These are phyloP conservation scores for Ophiostoma himal-ulmi DNA, from an alignment of 2,329 filamentous ascomycete genomes.

Conservation along the genomic window DNA sequence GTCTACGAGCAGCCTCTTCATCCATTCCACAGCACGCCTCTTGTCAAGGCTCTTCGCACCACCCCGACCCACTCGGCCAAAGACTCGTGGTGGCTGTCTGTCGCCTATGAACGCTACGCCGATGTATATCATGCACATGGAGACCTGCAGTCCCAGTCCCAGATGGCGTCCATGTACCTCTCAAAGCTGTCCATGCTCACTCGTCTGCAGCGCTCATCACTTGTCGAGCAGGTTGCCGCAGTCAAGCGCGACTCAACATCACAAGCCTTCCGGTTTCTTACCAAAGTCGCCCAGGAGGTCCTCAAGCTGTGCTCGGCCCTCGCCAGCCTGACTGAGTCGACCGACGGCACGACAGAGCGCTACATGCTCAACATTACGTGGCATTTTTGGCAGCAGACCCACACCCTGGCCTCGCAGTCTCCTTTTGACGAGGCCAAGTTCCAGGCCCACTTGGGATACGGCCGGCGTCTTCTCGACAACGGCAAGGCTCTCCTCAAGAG, in stretches of 20 bases:
- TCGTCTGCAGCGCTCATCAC: conserved; percentile 54
- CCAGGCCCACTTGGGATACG: conserved; percentile 55
- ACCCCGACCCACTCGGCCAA: background rate
- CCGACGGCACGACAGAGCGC: conserved; percentile 18
- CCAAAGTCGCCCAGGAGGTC: conserved; percentile 38
- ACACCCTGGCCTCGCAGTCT: conserved; percentile 40
- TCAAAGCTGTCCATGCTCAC: conserved; percentile 51
- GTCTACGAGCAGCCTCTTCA: conserved; percentile 46
- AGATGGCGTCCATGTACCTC: conserved; percentile 36
- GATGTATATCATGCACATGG: conserved; percentile 41
- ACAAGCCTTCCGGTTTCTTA: conserved; percentile 47
- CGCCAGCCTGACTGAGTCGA: background rate
- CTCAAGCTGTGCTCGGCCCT: conserved; percentile 14
- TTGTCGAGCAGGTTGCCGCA: conserved; percentile 48
- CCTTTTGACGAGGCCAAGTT: conserved; percentile 58
- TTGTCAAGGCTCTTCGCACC: conserved; percentile 42
- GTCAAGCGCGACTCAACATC: conserved; percentile 58
- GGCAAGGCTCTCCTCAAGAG: background rate
- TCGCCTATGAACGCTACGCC: conserved; percentile 47
- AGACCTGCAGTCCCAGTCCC: conserved; percentile 39
- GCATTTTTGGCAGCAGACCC: conserved; percentile 52
- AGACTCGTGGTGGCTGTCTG: conserved; percentile 43
- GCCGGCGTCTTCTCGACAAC: conserved; percentile 34
- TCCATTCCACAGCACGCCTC: conserved; percentile 51
- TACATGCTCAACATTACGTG: conserved; percentile 38